A percentile compares a stretch with the other conserved stretches of the same genome.
Conservation (phyloP, 1,139 yeast genomes). For the Suhomyces chickasaworum region DNA sequence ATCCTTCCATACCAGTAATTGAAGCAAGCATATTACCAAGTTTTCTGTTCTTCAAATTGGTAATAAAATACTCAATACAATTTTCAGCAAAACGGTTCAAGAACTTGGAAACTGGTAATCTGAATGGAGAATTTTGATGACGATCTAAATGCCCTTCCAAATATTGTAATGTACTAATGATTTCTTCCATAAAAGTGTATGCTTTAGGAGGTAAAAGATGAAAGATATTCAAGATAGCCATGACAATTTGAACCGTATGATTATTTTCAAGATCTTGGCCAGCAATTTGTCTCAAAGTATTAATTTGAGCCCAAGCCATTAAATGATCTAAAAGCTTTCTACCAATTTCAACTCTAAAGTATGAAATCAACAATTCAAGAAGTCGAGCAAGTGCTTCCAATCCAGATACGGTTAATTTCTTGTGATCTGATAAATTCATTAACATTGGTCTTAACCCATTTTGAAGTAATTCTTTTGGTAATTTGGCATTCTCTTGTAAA, state of each 20-base stretch:
- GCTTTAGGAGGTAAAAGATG: constrained; percentile 93
- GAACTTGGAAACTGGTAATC: constrained; percentile 88
- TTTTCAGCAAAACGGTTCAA: constrained; percentile 81
- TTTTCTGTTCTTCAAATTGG: constrained; percentile 66
- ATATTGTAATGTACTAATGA: constrained; percentile 71
- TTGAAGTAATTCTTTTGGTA: constrained; percentile 91
- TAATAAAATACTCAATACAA: constrained; percentile 68
- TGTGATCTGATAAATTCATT: constrained; percentile 92
- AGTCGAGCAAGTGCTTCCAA: constrained; percentile 88
- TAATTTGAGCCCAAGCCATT: constrained; percentile 95
- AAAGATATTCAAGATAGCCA: constrained; percentile 88
- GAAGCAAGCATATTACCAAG: constrained; percentile 68
- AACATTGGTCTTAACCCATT: constrained; percentile 94
- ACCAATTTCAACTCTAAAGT: constrained; percentile 96
- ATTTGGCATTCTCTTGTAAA: constrained; percentile 78
- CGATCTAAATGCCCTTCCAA: constrained; percentile 85
- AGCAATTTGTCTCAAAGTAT: constrained; percentile 68
- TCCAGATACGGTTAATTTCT: constrained; percentile 84
- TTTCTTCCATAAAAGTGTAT: constrained; percentile 84
- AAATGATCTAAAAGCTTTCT: constrained; percentile 88
- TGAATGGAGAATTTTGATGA: constrained; percentile 84
- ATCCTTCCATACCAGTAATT: constrained; percentile 60
- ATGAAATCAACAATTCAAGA: constrained; percentile 82
- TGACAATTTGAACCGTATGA: constrained; percentile 80
- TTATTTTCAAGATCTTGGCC: constrained; percentile 76